Conservation (phyloP, 75 land plant species). For the Ceratopteris richardii region DNA sequence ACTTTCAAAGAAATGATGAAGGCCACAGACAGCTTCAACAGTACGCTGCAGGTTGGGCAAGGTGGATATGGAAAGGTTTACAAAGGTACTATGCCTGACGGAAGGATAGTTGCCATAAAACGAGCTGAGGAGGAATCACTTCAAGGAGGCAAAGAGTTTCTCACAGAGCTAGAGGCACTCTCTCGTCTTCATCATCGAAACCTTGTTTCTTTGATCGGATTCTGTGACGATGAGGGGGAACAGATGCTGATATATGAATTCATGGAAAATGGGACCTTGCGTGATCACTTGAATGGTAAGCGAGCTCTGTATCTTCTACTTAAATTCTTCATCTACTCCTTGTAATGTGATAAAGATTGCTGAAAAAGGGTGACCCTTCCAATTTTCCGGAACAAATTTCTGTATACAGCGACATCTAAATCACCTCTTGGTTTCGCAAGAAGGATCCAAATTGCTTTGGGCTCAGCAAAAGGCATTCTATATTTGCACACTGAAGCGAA, state of each 20-base stretch:
- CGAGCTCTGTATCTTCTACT: too few species aligned
- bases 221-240: conserved; percentile 78
- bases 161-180: conserved; percentile 68
- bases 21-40: conserved; percentile 60
- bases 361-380: too few species aligned
- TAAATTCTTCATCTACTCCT: too few species aligned
- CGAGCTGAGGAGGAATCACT: conserved; percentile 62
- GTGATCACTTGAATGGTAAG: conserved; percentile 55
- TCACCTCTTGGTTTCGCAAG: conserved; percentile 37
- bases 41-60: conserved; percentile 48
- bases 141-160: conserved; percentile 76
- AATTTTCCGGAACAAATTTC: too few species aligned
- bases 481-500: conserved; percentile 78
- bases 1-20: conserved; percentile 49
- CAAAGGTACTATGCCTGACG: conserved; percentile 48
- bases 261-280: conserved; percentile 70
- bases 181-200: conserved; percentile 83
- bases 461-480: conserved; percentile 54
- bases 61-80: conserved; percentile 94
- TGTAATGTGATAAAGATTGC: too few species aligned
- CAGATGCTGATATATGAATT: conserved; percentile 87
- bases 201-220: conserved; percentile 75
- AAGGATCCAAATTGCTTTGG: conserved; percentile 46
- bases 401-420: not conserved
- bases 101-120: conserved; percentile 65